These are phyloP conservation scores for Periconia sp. DNA, from an alignment of 2,329 filamentous ascomycete genomes.

Conservation along the genomic window DNA sequence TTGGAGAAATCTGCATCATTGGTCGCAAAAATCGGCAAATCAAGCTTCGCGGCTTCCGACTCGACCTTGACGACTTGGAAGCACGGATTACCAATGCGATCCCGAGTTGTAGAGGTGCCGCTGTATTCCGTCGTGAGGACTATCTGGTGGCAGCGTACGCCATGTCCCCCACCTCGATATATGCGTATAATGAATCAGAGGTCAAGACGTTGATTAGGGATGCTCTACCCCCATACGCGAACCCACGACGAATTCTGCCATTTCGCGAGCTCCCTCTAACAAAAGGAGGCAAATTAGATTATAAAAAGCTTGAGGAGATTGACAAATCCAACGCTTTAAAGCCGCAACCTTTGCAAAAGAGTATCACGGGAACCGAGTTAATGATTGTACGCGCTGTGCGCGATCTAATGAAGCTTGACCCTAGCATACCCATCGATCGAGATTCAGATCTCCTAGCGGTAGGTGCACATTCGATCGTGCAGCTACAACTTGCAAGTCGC, in stretches of 20 bases:
- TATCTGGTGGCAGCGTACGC: neutral
- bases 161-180: too few relatives aligned
- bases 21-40: constrained; percentile 53
- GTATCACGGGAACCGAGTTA: neutral
- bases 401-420: neutral
- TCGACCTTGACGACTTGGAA: constrained; percentile 51
- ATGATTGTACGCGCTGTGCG: neutral
- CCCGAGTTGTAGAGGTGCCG: neutral
- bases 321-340: neutral
- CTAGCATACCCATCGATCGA: neutral
- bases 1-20: constrained; percentile 44
- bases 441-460: neutral
- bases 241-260: too few relatives aligned
- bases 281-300: neutral
- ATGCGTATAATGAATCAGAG: too few relatives aligned
- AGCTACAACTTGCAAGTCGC: neutral
- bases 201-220: too few relatives aligned
- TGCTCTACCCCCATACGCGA: too few relatives aligned
- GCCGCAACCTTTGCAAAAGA: neutral
- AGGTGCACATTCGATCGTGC: constrained; percentile 2
- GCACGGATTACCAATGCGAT: constrained; percentile 17
- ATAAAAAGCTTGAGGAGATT: neutral
- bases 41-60: constrained; percentile 46
- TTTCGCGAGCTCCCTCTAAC: too few relatives aligned
- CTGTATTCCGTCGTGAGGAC: neutral